Evolutionary conservation across 345 rosid genomes (phyloP).

Genomic region (Hibiscus syriacus): DNA sequence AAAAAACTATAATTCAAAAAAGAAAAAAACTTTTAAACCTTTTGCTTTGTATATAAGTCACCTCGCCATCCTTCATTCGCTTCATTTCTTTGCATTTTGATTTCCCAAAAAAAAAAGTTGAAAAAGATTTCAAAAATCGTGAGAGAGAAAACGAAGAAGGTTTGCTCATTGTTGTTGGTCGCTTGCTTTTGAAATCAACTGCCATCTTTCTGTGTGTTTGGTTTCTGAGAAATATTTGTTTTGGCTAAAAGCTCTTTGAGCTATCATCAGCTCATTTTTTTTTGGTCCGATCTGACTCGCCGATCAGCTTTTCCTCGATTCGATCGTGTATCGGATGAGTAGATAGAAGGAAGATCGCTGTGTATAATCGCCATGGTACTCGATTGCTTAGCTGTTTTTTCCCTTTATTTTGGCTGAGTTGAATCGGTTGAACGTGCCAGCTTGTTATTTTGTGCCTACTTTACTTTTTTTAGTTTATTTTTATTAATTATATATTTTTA

Average conservation of each 20-base stretch:
- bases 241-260: neutral
- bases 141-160: neutral
- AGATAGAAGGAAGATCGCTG: conserved; percentile 5
- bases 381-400: neutral
- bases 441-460: neutral
- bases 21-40: neutral
- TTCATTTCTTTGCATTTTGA: neutral
- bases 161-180: neutral
- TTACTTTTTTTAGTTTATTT: neutral
- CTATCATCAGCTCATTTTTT: neutral
- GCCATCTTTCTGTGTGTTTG: neutral
- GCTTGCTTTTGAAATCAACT: conserved; percentile 1
- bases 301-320: neutral
- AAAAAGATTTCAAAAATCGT: neutral
- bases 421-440: conserved; percentile 4
- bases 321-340: conserved; percentile 9
- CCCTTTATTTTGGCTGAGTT: neutral
- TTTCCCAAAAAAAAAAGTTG: neutral
- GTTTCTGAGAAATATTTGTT: neutral
- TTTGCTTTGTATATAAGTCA: conserved; percentile 8
- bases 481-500: neutral
- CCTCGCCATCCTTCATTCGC: conserved; percentile 3
- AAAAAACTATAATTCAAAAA: neutral
- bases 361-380: conserved; percentile 11
- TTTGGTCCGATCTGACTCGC: conserved; percentile 10